Evolutionary conservation across 768 basidiomycete genomes (phyloP).

Genomic region (Lactarius sanguifluus): DNA sequence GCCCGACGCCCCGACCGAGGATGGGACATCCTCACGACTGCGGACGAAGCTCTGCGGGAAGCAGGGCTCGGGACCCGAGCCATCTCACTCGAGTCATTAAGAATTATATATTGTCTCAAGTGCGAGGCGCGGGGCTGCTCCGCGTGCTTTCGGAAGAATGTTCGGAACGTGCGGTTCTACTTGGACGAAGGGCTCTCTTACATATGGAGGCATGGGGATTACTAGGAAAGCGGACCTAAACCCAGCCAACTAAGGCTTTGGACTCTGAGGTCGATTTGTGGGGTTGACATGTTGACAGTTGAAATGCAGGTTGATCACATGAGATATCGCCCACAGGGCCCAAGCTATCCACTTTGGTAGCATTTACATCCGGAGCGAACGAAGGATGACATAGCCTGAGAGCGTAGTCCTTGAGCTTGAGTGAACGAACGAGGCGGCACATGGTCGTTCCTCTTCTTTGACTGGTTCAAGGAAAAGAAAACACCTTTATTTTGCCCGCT

Average conservation of each 20-base stretch:
- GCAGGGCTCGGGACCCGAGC: background rate
- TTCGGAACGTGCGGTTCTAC: background rate
- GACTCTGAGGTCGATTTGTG: background rate
- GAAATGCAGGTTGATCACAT: background rate
- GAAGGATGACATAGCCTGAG: no score
- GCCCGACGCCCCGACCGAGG: background rate
- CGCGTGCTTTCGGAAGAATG: background rate
- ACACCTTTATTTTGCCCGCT: no score
- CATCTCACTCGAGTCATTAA: conserved; percentile 4
- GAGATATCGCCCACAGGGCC: background rate
- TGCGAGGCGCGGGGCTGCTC: background rate
- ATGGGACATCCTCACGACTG: conserved; percentile 7
- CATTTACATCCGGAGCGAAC: no score
- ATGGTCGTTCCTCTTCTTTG: no score
- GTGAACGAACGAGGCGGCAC: no score
- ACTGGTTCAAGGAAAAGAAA: no score
- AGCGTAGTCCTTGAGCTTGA: no score
- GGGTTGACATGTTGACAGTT: background rate
- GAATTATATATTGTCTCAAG: background rate
- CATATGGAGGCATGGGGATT: background rate
- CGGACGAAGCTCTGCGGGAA: conserved; percentile 9
- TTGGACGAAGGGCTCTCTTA: background rate
- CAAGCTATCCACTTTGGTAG: no score
- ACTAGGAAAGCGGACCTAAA: background rate
- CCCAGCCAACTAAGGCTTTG: background rate